Base-by-base conservation (phyloP, 176 grass and related monocot genomes). In the Thinopyrum elongatum region DNA sequence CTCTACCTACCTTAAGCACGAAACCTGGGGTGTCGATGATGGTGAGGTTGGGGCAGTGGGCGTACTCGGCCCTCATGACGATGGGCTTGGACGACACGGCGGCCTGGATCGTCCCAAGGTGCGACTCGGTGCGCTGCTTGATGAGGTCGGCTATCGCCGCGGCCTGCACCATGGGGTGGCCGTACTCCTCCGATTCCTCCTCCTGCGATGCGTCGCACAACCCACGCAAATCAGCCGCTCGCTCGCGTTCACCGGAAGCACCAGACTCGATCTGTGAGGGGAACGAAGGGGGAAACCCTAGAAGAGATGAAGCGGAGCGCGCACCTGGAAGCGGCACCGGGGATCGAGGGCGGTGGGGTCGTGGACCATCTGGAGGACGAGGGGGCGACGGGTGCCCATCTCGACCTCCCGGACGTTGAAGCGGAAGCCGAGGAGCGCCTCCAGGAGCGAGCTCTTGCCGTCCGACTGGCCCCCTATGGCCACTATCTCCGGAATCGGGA, bases 11-110 rank as follows among this genome's bases (percentile, higher is more conserved):
- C 94, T 99, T 99, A 76, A 99, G 91, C 79, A 99, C 92, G 53
- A 99, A 99, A 62, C 97, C 97, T 81, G 97, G 97, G 65, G 94
- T 99, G 73, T 99, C 97, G 42, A 99, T 99, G 79, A 99, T 99
- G 82, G 97, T 99, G 80, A 97, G 97, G 65, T 99, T 99, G 88
- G 97, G 97, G 38, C 97, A 99, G 73, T 99, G 88, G 13, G 94
- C 94, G 74, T 99, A 99, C 90, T 99, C 97, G 1, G 92, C 97
- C 93, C 92, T 86, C 97, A 99, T 97, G 35, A 99, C 94, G 82
- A 99, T 99, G 15, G 97, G 92, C 65, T 99, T 99, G 9, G 97
- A 65, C 60, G 97, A 99, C 34, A 99, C 97, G 4, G 97, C 87
- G 74, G 90, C 88, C 65, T 93, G 94, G 85, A 94, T 49, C 41